A percentile compares a stretch with the other conserved stretches of the same genome.
These are phyloP conservation scores for Fusarium phyllophilum DNA, from an alignment of 2,329 filamentous ascomycete genomes.

Conservation along the genomic window DNA sequence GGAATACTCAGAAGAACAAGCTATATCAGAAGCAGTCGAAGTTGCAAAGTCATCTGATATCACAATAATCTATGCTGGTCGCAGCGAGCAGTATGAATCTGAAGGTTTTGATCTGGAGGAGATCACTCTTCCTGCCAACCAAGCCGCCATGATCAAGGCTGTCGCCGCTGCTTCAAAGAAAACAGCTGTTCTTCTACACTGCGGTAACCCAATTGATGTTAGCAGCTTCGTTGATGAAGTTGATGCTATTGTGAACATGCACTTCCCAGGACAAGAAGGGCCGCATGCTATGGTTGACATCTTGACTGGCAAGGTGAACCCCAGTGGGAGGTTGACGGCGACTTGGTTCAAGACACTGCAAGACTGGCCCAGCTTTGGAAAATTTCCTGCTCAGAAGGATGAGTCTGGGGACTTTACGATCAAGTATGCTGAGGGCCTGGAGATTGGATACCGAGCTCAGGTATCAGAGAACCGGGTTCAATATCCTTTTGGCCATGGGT, in stretches of 20 bases:
- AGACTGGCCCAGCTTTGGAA: not conserved
- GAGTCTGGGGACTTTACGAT: not conserved
- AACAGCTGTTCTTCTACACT: not conserved
- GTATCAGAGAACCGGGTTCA: not conserved
- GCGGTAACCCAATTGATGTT: not conserved
- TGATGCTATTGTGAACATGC: not conserved
- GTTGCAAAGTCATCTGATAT: not conserved
- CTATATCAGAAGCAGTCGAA: not conserved
- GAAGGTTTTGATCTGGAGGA: not conserved
- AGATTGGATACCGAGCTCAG: conserved; percentile 21
- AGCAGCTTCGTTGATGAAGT: not conserved
- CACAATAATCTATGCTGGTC: not conserved
- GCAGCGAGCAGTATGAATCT: not conserved
- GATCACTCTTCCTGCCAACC: not conserved
- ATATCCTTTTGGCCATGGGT: conserved; percentile 20
- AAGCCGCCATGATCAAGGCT: not conserved
- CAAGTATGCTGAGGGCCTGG: conserved; percentile 17
- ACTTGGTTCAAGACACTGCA: not conserved
- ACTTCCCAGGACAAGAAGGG: not conserved
- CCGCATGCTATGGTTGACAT: not conserved
- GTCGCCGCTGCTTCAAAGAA: not conserved
- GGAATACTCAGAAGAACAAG: not conserved
- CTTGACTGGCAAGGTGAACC: not conserved
- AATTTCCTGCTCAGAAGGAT: conserved; percentile 18
- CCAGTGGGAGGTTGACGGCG: not conserved